Percentiles rank a stretch among this genome's conserved stretches.
Evolutionary conservation across 352 stramenopile genomes (phyloP).

Genomic region (Saprolegnia parasitica): DNA sequence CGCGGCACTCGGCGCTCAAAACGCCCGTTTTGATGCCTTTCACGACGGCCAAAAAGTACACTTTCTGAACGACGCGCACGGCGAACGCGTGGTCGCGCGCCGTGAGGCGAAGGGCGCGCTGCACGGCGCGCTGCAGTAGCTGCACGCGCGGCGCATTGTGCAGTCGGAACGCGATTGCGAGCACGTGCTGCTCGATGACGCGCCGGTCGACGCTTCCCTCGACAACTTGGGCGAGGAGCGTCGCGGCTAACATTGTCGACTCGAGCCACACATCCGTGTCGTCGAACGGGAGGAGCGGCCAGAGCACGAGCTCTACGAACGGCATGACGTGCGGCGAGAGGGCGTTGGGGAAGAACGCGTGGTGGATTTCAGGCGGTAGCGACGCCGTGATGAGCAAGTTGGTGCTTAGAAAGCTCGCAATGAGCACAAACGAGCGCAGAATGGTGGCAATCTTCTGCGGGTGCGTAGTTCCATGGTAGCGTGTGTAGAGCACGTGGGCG

Average conservation of each 20-base stretch:
- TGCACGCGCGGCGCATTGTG: background rate
- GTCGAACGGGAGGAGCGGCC: constrained; percentile 17
- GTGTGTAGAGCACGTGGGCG: background rate
- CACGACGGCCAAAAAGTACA: constrained; percentile 25
- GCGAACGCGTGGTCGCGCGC: constrained; percentile 10
- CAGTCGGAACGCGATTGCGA: constrained; percentile 20
- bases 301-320: constrained; percentile 24
- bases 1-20: constrained; percentile 19
- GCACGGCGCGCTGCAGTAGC: constrained; percentile 4
- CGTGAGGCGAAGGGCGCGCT: constrained; percentile 7
- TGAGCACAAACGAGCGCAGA: constrained; percentile 13
- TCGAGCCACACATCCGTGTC: constrained; percentile 8
- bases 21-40: constrained; percentile 26
- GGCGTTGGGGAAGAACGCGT: constrained; percentile 12
- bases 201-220: background rate
- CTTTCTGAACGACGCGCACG: constrained; percentile 10
- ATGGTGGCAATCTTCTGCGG: background rate
- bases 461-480: background rate
- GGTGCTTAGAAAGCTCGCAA: background rate
- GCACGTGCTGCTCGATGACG: constrained; percentile 14
- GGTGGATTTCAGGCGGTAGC: constrained; percentile 2
- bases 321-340: constrained; percentile 19
- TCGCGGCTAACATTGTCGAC: constrained; percentile 7
- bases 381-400: background rate
- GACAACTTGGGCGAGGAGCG: background rate